Evolutionary conservation across 805 yeast species (phyloP).

Genomic region (Schwanniomyces polymorphus): DNA sequence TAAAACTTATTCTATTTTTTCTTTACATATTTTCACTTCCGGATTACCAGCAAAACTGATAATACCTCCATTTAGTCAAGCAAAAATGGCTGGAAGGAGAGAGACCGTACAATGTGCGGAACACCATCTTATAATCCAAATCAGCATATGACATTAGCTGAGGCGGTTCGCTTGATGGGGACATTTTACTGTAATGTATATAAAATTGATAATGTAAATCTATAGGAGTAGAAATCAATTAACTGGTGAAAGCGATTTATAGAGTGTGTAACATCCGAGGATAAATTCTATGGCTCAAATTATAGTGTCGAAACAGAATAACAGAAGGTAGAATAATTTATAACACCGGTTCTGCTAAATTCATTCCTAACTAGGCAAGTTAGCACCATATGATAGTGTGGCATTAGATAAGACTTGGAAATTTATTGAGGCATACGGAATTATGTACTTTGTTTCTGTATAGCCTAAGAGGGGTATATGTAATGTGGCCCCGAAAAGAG

Average conservation of each 20-base stretch:
- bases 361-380: too few species aligned
- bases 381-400: too few species aligned
- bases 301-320: too few species aligned
- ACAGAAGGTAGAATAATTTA: too few species aligned
- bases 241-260: background rate
- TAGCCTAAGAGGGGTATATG: too few species aligned
- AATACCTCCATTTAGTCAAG: constrained; percentile 39
- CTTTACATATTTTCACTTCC: constrained; percentile 34
- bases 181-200: constrained; percentile 17
- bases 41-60: constrained; percentile 50
- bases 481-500: too few species aligned
- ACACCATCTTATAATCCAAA: constrained; percentile 39
- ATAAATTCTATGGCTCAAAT: too few species aligned
- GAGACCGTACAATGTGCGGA: constrained; percentile 2
- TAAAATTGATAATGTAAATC: background rate
- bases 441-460: too few species aligned
- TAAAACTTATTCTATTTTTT: constrained; percentile 12
- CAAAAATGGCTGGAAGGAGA: constrained; percentile 54
- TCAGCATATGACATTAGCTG: constrained; percentile 6
- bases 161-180: constrained; percentile 47
- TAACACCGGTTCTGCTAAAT: too few species aligned
- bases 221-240: background rate
- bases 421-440: too few species aligned
- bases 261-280: background rate
- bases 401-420: too few species aligned